These are phyloP conservation scores for Eucommia ulmoides DNA, from an alignment of 257 asterid genomes.

Conservation along the genomic window DNA sequence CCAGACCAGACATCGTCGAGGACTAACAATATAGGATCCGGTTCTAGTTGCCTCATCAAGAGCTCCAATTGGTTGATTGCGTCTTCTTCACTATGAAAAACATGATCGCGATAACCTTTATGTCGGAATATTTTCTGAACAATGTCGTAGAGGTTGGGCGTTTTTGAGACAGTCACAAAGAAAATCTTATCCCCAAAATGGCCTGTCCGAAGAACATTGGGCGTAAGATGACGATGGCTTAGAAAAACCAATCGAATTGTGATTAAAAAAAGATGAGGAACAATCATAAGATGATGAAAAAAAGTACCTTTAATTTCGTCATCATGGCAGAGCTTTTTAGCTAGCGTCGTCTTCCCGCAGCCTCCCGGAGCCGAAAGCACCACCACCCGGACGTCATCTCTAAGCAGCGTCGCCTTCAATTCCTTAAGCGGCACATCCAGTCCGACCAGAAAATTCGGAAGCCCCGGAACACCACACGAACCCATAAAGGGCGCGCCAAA, in stretches of 20 bases:
- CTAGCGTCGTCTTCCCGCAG: constrained; percentile 28
- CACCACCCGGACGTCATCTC: constrained; percentile 8
- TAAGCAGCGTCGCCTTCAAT: constrained; percentile 16
- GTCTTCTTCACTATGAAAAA: constrained; percentile 14
- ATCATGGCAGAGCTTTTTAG: constrained; percentile 17
- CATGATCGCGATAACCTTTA: not conserved
- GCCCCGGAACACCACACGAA: constrained; percentile 11
- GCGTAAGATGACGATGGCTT: not conserved
- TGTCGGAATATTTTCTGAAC: constrained; percentile 18
- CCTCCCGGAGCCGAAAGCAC: constrained; percentile 33
- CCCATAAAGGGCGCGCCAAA: constrained; percentile 7
- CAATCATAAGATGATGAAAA: not conserved
- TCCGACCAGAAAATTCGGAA: constrained; percentile 17
- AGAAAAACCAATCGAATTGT: no score
- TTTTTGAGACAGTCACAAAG: constrained; percentile 20
- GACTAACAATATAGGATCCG: constrained; percentile 16
- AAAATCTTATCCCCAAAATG: constrained; percentile 16
- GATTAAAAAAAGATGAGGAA: no score
- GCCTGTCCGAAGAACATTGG: constrained; percentile 2
- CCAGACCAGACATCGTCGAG: constrained; percentile 27
- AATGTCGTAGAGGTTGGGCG: constrained; percentile 12
- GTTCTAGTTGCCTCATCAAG: constrained; percentile 2
- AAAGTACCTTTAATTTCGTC: constrained; percentile 18
- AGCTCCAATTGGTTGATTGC: constrained; percentile 15
- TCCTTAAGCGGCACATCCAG: constrained; percentile 15